These are phyloP conservation scores for Tripterygium wilfordii DNA, from an alignment of 177 flowering plant species.

Conservation along the genomic window DNA sequence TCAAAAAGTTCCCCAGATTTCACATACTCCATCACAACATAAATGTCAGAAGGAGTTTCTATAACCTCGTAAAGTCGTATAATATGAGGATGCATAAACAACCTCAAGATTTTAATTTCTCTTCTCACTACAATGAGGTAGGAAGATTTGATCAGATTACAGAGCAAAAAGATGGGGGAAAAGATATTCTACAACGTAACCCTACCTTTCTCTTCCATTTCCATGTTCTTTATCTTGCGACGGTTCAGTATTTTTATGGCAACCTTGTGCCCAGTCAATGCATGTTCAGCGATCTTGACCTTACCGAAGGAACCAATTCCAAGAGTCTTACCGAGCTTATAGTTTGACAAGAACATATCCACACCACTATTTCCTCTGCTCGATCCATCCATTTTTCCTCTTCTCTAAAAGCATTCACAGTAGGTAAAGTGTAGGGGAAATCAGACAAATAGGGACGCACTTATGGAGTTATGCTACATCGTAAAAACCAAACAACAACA, in stretches of 20 bases:
- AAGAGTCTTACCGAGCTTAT: slow-evolving; percentile 64
- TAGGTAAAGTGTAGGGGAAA: no score
- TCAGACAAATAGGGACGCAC: no score
- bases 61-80: slow-evolving; percentile 79
- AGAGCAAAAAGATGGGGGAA: slow-evolving; percentile 69
- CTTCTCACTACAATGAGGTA: slow-evolving; percentile 51
- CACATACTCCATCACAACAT: slow-evolving; percentile 82
- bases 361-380: slow-evolving; percentile 23
- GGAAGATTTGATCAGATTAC: slow-evolving; percentile 67
- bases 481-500: no score
- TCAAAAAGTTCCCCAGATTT: slow-evolving; percentile 77
- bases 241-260: slow-evolving; percentile 71
- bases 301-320: slow-evolving; percentile 75
- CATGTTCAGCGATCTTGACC: slow-evolving; percentile 74
- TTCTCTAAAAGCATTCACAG: no score
- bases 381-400: slow-evolving; percentile 53
- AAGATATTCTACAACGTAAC: neutral
- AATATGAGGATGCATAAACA: slow-evolving; percentile 81
- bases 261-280: slow-evolving; percentile 65
- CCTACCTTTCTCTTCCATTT: slow-evolving; percentile 75
- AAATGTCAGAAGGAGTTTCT: slow-evolving; percentile 67
- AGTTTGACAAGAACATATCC: slow-evolving; percentile 42
- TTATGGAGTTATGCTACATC: no score
- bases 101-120: slow-evolving; percentile 67
- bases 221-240: slow-evolving; percentile 60